Conservation (phyloP, 352 stramenopile species). For the Globisporangium nodosum region DNA sequence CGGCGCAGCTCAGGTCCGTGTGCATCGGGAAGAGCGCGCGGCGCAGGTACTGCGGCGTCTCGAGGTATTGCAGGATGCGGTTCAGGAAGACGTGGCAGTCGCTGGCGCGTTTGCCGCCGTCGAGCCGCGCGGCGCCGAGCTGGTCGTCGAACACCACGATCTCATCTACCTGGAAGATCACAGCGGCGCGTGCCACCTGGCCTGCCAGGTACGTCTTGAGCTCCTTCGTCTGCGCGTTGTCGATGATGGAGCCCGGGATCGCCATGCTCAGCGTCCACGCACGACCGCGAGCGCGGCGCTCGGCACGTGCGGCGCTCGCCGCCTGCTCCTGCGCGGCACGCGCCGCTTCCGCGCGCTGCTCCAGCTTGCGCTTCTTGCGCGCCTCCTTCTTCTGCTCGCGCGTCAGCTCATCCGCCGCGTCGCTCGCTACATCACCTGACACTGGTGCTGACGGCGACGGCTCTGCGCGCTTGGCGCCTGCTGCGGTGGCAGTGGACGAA, state of each 20-base stretch:
- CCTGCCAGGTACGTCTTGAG: conserved; percentile 95
- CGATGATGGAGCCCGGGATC: conserved; percentile 94
- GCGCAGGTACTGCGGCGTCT: conserved; percentile 98
- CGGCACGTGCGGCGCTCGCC: conserved; percentile 13
- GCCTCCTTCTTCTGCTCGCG: conserved; percentile 64
- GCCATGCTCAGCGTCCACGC: conserved; percentile 95
- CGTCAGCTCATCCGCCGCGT: conserved; percentile 28
- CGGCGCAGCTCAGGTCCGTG: conserved; percentile 94
- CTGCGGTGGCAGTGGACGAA: neutral
- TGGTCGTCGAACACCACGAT: conserved; percentile 98
- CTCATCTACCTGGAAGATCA: conserved; percentile 98
- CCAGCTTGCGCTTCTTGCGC: conserved; percentile 64
- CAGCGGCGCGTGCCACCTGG: conserved; percentile 94
- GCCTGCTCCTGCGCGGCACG: conserved; percentile 27
- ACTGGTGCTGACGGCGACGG: neutral
- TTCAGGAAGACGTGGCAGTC: conserved; percentile 84
- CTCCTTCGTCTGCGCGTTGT: conserved; percentile 97
- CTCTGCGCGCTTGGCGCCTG: neutral
- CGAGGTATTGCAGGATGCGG: conserved; percentile 95
- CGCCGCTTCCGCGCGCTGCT: conserved; percentile 35
- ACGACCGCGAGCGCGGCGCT: conserved; percentile 52
- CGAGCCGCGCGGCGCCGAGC: conserved; percentile 51
- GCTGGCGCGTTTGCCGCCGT: conserved; percentile 47
- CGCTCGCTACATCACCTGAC: neutral
- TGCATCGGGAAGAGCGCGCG: conserved; percentile 97